Conservation (phyloP, 129 eudicot species). For the Gnaphalium uliginosum region DNA sequence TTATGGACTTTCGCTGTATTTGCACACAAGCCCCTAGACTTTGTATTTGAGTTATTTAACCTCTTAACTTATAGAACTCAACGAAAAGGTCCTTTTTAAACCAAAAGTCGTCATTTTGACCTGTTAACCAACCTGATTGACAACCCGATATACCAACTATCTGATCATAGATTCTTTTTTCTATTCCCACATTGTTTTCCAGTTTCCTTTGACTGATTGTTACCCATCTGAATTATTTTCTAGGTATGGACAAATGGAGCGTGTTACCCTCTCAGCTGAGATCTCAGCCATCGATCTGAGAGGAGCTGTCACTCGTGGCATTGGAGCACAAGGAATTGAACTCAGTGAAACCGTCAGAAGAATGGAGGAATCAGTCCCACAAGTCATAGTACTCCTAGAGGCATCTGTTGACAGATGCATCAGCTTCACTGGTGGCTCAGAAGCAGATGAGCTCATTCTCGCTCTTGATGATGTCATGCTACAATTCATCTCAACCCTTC, state of each 20-base stretch:
- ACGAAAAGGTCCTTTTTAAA: not conserved
- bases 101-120: not conserved
- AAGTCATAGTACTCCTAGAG: constrained; percentile 89
- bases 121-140: not conserved
- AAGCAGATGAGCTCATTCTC: constrained; percentile 85
- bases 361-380: constrained; percentile 99
- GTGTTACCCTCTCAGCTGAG: constrained; percentile 78
- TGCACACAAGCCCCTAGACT: not conserved
- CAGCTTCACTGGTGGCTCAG: constrained; percentile 96
- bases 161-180: not conserved
- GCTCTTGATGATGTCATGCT: constrained; percentile 90
- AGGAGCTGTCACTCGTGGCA: constrained; percentile 87
- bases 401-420: constrained; percentile 95
- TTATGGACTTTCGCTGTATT: not conserved
- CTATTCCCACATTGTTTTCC: not conserved
- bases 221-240: constrained; percentile 10
- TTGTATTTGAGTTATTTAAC: not conserved
- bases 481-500: constrained; percentile 80
- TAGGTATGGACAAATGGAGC: constrained; percentile 98
- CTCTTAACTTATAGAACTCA: not conserved
- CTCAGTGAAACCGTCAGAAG: constrained; percentile 98
- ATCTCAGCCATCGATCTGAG: constrained; percentile 82
- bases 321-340: constrained; percentile 93
- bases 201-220: constrained; percentile 1
- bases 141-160: not conserved